Percentiles rank a stretch among this genome's conserved stretches.
Conservation (phyloP, 148 eudicot genomes). For the Polygonum aviculare region DNA sequence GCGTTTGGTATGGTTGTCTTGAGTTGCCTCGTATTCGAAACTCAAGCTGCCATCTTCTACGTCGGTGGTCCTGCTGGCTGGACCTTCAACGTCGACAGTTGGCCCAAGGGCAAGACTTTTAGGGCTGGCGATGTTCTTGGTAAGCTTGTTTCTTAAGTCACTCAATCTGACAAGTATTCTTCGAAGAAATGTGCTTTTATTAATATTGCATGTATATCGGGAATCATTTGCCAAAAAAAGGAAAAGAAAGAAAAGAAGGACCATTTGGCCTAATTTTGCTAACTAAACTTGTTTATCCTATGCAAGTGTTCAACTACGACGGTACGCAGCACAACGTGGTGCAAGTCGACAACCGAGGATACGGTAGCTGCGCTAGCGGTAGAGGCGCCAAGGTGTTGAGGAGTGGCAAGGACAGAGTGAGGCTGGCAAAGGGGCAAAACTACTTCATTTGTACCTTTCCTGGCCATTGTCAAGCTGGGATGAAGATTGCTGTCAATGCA, state of each 20-base stretch:
- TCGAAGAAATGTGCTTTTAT: no score
- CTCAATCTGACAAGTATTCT: no score
- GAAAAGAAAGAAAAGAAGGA: background rate
- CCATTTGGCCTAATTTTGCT: no score
- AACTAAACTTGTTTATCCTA: no score
- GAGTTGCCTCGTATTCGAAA: background rate
- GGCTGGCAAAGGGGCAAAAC: conserved; percentile 24
- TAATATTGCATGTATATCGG: no score
- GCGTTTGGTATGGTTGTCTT: background rate
- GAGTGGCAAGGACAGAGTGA: conserved; percentile 19
- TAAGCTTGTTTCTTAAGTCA: conserved; percentile 6
- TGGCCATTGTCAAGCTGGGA: conserved; percentile 21
- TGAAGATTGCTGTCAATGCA: conserved; percentile 20
- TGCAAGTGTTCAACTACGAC: conserved; percentile 42
- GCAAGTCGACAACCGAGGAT: conserved; percentile 19
- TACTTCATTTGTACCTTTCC: conserved; percentile 25
- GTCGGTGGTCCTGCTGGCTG: conserved; percentile 50
- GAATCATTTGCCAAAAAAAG: background rate
- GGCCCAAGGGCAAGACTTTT: conserved; percentile 54
- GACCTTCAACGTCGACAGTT: conserved; percentile 26
- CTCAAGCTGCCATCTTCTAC: conserved; percentile 14
- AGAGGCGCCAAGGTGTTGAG: conserved; percentile 11
- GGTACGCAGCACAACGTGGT: conserved; percentile 40
- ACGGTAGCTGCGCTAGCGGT: conserved; percentile 11
- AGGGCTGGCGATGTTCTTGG: conserved; percentile 50